These are phyloP conservation scores for Neoboletus brunneissimus DNA, from an alignment of 768 basidiomycete species.

Conservation along the genomic window DNA sequence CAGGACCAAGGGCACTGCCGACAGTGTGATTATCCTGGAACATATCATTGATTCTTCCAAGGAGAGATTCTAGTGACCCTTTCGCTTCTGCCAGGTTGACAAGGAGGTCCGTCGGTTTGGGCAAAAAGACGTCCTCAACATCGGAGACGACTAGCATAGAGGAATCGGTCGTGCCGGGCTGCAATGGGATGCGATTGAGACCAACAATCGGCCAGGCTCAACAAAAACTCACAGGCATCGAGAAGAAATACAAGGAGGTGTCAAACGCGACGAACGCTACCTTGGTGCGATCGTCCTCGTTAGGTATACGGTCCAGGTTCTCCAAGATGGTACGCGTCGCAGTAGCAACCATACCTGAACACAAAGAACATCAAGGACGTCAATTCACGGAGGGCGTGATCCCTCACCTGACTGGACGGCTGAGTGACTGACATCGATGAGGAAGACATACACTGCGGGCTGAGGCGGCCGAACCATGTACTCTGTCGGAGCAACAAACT, in stretches of 20 bases:
- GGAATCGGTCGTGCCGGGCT: slow-evolving; percentile 74
- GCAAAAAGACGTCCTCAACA: slow-evolving; percentile 95
- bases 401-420: slow-evolving; percentile 82
- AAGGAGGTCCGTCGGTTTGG: slow-evolving; percentile 94
- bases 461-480: slow-evolving; percentile 99
- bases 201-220: not conserved
- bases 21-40: slow-evolving; percentile 94
- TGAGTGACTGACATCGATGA: slow-evolving; percentile 92
- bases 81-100: slow-evolving; percentile 90
- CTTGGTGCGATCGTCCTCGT: slow-evolving; percentile 91
- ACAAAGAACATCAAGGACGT: not conserved
- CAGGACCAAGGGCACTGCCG: slow-evolving; percentile 93
- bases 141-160: slow-evolving; percentile 98
- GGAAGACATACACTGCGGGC: slow-evolving; percentile 94
- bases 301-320: slow-evolving; percentile 91
- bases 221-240: slow-evolving; percentile 55
- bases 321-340: slow-evolving; percentile 96
- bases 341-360: slow-evolving; percentile 92
- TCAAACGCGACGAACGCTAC: slow-evolving; percentile 92
- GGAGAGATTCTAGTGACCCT: slow-evolving; percentile 72
- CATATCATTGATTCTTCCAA: slow-evolving; percentile 90
- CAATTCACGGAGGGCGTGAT: not conserved
- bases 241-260: slow-evolving; percentile 94
- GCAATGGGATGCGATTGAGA: not conserved
- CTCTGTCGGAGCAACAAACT: slow-evolving; percentile 96